Conservation (phyloP, 2,329 filamentous ascomycete species). For the Ophiocordyceps camponoti-rufipedis region DNA sequence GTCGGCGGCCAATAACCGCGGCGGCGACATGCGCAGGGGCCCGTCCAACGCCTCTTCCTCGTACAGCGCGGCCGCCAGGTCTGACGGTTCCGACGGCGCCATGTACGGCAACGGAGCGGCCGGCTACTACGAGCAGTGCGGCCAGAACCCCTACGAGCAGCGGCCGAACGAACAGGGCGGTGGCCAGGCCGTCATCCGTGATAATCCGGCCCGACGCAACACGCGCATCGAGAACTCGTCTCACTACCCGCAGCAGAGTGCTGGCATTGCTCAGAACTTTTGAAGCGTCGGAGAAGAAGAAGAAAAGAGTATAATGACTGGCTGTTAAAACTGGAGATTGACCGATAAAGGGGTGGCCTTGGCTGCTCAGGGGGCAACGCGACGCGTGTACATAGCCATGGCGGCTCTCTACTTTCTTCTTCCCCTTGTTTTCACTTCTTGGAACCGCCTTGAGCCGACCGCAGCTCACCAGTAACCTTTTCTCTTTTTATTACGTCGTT, state of each 20-base stretch:
- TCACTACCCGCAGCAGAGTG: constrained; percentile 80
- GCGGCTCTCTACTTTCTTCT: not conserved
- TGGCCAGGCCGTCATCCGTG: constrained; percentile 68
- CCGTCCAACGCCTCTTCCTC: constrained; percentile 92
- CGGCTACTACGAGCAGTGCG: constrained; percentile 42
- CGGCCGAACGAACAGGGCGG: constrained; percentile 21
- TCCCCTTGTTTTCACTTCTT: not conserved
- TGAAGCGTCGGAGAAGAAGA: constrained; percentile 20
- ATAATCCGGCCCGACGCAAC: constrained; percentile 82
- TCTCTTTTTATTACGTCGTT: constrained; percentile 27
- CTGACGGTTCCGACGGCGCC: constrained; percentile 43
- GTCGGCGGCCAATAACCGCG: constrained; percentile 44
- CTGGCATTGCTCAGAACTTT: constrained; percentile 95
- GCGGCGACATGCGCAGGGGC: constrained; percentile 62
- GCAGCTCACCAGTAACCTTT: not conserved
- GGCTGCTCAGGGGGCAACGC: too few species aligned
- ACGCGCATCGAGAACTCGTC: constrained; percentile 85
- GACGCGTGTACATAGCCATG: not conserved
- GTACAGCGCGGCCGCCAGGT: constrained; percentile 68
- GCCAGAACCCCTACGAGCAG: constrained; percentile 35
- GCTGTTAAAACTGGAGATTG: too few species aligned
- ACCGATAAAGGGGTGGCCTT: too few species aligned
- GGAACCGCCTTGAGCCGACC: not conserved
- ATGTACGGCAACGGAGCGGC: constrained; percentile 25
- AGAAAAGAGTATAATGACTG: too few species aligned